Evolutionary conservation across 78 protist genomes (phyloP), one percentile per base, ranked within the genome.

Genomic region (Dictyostelium capitatum): DNA sequence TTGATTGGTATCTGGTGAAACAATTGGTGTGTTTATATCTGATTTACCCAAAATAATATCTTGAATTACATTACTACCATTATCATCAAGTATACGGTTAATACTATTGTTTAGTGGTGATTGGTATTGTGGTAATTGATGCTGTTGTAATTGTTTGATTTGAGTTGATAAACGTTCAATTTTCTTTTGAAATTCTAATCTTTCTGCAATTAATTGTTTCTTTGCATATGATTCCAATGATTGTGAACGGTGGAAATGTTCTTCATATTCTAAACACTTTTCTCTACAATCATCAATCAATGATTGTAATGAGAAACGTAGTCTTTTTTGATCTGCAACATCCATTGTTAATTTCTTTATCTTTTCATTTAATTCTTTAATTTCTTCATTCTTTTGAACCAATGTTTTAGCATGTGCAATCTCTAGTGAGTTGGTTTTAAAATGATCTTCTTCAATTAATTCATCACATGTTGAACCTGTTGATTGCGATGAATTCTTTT

Each of bases 151-250:
- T 77, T 14, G 19, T 51, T 17, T 77, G 54, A 43, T 53, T 53
- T 51, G 62, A 62, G n/a, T 51, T 53, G 82, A n/a, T 6, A 41
- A 10, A 23, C 30, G 6, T 77, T 77, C 48, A 28, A 77, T 23
- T 56, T 77, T 48, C 43, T 53, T 77, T 77, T 77, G 47, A 57
- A 83, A 83, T 28, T 83, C 82, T 5, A 51, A 30, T 54, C 91
- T 50, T 37, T 83, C 91, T 5, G 30, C 20, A 0, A 41, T 30
- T 28, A 87, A 51, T 64, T 87, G 79, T 8, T 64, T 77, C 15
- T 25, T 74, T 8, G 67, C 73, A 64, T n/a, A 51, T 1, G 47
- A 53, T 56, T 87, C 85, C 8, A 87, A 17, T 28, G 74, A n/a
- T 77, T 87, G 53, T 3, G 69, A 51, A 19, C 92, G 32, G 77